Percentiles rank a stretch among this genome's conserved stretches.
Evolutionary conservation across 305 asterid genomes (phyloP).

Genomic region (Rubia peregrina): DNA sequence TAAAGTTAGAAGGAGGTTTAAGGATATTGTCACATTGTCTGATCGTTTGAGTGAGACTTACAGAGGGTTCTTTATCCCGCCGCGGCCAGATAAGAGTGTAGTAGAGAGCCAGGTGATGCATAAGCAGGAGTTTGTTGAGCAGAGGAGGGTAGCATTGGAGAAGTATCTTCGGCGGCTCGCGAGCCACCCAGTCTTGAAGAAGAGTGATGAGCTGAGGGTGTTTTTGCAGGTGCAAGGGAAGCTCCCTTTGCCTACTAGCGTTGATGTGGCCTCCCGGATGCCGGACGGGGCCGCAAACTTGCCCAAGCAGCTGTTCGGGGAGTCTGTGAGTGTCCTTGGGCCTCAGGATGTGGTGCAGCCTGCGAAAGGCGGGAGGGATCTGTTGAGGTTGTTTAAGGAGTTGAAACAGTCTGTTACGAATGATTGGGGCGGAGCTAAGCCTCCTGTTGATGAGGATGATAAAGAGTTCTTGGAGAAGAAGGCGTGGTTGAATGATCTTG

Average conservation of each 20-base stretch:
- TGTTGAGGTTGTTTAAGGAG: constrained; percentile 88
- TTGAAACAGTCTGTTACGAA: constrained; percentile 85
- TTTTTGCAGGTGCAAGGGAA: constrained; percentile 77
- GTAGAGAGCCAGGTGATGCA: constrained; percentile 98
- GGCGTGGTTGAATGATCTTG: constrained; percentile 59
- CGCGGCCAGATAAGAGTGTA: constrained; percentile 89
- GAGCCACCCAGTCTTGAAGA: constrained; percentile 61
- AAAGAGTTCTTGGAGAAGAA: constrained; percentile 74
- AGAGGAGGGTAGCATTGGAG: constrained; percentile 85
- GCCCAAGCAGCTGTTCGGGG: constrained; percentile 84
- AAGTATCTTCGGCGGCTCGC: constrained; percentile 75
- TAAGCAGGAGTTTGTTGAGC: constrained; percentile 94
- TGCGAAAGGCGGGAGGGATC: constrained; percentile 87
- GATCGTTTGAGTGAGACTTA: constrained; percentile 70
- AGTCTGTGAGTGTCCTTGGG: constrained; percentile 53
- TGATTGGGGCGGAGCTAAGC: constrained; percentile 77
- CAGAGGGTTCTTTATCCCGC: constrained; percentile 76
- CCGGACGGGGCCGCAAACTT: constrained; percentile 87
- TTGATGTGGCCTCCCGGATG: constrained; percentile 79
- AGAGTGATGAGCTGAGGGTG: constrained; percentile 86
- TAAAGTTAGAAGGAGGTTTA: constrained; percentile 72
- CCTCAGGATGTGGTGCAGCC: constrained; percentile 90
- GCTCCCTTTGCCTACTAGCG: constrained; percentile 67
- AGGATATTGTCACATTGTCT: constrained; percentile 71
- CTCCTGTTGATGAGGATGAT: constrained; percentile 80